Base-by-base conservation (phyloP, 257 asterid genomes). In the Nicotiana noctiflora region DNA sequence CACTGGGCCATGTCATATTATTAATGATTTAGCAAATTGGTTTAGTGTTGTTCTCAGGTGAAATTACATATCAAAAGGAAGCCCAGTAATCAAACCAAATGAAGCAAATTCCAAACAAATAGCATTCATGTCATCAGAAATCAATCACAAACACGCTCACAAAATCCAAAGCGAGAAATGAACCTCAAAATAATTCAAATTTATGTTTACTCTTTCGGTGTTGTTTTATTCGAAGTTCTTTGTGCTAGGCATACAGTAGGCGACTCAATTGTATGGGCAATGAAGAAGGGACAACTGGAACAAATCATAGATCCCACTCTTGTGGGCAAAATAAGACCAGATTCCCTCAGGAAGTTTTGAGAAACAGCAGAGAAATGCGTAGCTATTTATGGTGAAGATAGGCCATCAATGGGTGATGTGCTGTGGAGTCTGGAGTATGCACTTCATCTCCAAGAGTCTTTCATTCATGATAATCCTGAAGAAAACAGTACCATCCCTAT, bases 391-490 rank as follows among this genome's bases (percentile, higher is more conserved):
- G 32, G 34, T 59, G 29, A 27, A 17, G 67, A 76, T 18, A 59
- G 80, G 31, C 55, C 80, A 37, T 59, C 21, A 12, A 56, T 56
- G 80, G 11, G 34, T 37, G 67, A 76, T 19, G 67, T 56, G 52
- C 31, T 56, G 4, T 55, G 55, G 80, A 29, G 63, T 37, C 10
- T 76, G 8, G 80, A 76, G 29, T 76, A 29, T 53, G 55, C 55
- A 18, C 49, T 76, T 21, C 68, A 34, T 59, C 80, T 76, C n/a
- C 67, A 76, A 61, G 80, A 76, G 49, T 84, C 84, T 64, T 3
- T 29, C 1, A 3, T 31, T 64, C 21, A 29, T 27, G 1, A 65
- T 65, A 3, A 31, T 65, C 49, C 7, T 8, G 74, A 31, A 65
- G 23, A 31, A 65, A 17, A 31, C 14, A 15, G 25, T 65, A 29